Evolutionary conservation across 306 rosid genomes (phyloP).

Genomic region (Cercis canadensis): DNA sequence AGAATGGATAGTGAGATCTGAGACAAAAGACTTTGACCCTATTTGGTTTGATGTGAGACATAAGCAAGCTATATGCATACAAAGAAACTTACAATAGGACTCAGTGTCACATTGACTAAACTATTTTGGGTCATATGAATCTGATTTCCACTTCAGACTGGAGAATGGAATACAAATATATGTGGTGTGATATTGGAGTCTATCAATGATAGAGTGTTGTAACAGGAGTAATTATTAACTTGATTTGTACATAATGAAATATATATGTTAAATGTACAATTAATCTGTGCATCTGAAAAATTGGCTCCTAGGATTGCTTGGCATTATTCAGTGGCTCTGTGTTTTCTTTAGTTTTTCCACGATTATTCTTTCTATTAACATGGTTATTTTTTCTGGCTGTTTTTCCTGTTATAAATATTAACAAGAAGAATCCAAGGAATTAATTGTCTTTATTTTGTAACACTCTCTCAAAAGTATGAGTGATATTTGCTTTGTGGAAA

Average conservation of each 20-base stretch:
- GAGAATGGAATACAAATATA: background rate
- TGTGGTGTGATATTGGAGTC: background rate
- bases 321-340: background rate
- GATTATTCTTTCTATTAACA: background rate
- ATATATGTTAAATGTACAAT: background rate
- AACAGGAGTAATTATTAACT: background rate
- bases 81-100: too few relatives aligned
- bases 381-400: background rate
- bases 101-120: too few relatives aligned
- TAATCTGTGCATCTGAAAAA: background rate
- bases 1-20: too few relatives aligned
- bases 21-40: too few relatives aligned
- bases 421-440: slow-evolving; percentile 81
- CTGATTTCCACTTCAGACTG: too few relatives aligned
- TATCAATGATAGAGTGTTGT: background rate
- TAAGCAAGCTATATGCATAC: too few relatives aligned
- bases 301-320: background rate
- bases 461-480: too few relatives aligned
- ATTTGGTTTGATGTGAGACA: too few relatives aligned
- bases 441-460: too few relatives aligned
- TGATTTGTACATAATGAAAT: background rate
- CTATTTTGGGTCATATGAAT: too few relatives aligned
- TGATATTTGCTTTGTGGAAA: too few relatives aligned
- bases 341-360: background rate
- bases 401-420: background rate